These are phyloP conservation scores for Aspergillus fijiensis DNA, from an alignment of 2,329 filamentous ascomycete genomes.

Conservation along the genomic window DNA sequence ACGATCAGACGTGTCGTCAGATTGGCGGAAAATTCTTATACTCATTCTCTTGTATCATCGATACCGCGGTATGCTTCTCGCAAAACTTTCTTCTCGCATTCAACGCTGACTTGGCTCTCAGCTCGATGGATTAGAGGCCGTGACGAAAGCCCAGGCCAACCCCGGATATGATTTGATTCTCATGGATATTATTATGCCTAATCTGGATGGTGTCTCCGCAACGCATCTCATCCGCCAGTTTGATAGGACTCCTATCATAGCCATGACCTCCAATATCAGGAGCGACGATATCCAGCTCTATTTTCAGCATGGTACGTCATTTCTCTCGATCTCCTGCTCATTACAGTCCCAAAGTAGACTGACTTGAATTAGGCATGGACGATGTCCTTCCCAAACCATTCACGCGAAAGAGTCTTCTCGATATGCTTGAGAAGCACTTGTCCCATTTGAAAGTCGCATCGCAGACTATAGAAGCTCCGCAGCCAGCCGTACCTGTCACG, in stretches of 20 bases:
- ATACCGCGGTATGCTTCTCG: slow-evolving; percentile 55
- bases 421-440: slow-evolving; percentile 85
- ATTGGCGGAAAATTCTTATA: slow-evolving; percentile 67
- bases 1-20: slow-evolving; percentile 65
- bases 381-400: slow-evolving; percentile 97
- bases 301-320: slow-evolving; percentile 80
- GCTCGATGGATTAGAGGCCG: slow-evolving; percentile 86
- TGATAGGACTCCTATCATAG: slow-evolving; percentile 81
- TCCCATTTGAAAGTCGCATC: slow-evolving; percentile 73
- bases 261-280: slow-evolving; percentile 98
- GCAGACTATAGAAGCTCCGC: slow-evolving; percentile 55
- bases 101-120: slow-evolving; percentile 37
- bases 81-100: slow-evolving; percentile 17
- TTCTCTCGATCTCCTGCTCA: neutral
- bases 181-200: slow-evolving; percentile 97
- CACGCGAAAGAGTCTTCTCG: slow-evolving; percentile 80
- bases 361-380: slow-evolving; percentile 74
- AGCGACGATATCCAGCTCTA: slow-evolving; percentile 97
- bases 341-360: slow-evolving; percentile 7
- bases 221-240: slow-evolving; percentile 91
- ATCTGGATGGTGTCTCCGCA: slow-evolving; percentile 89
- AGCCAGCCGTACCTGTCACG: slow-evolving; percentile 40
- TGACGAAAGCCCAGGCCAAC: slow-evolving; percentile 73
- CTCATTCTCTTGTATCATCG: slow-evolving; percentile 63
- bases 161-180: slow-evolving; percentile 70